Evolutionary conservation across 2,329 filamentous ascomycete genomes (phyloP), one percentile per base, ranked within the genome.

Genomic region (Coniella lustricola): DNA sequence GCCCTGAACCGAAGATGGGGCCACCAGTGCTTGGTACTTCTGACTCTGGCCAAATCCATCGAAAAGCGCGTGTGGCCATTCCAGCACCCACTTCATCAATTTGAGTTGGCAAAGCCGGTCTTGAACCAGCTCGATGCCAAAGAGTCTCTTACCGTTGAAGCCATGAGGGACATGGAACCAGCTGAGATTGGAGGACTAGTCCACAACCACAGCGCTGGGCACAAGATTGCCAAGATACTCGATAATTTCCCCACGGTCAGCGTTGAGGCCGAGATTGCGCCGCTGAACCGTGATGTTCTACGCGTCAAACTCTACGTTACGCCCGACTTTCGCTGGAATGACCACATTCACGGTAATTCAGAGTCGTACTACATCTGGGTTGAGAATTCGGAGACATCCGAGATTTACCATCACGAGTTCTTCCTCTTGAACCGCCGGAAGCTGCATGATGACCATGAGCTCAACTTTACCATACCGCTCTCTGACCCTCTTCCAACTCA

Each of bases 321-420:
- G 2, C 89, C 93, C 0, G 90, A 97, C 44, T 98, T 98, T 62
- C 75, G 75, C 33, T 98, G 93, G 93, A 95, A 95, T 58, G 91
- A 97, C 57, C 83, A 87, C 40, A 80, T 95, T 51, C 90, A 98
- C 61, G 94, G 94, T 16, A 89, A 84, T 3, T 96, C 91, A 0
- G 93, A 98, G 61, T 91, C 91, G 3, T 98, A 94, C 69, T 98
- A 94, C 79, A 85, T 98, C 50, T 98, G 93, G 94, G 91, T 98
- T 3, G 93, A 98, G 65, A 95, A 97, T 63, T 96, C 91, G 0
- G 93, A 97, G 59, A 96, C 90, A 0, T 90, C 89, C 0, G 90
- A 97, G 65, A 97, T 98, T 35, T 97, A 95, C 60, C 93, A 98
- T 59, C 88, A 97, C 56, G 93, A 98, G 64, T 96, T 85, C 67